phyloP scores from a whole-genome alignment of 2,329 filamentous ascomycete species.

The Dendrostoma leiphaemia region DNA sequence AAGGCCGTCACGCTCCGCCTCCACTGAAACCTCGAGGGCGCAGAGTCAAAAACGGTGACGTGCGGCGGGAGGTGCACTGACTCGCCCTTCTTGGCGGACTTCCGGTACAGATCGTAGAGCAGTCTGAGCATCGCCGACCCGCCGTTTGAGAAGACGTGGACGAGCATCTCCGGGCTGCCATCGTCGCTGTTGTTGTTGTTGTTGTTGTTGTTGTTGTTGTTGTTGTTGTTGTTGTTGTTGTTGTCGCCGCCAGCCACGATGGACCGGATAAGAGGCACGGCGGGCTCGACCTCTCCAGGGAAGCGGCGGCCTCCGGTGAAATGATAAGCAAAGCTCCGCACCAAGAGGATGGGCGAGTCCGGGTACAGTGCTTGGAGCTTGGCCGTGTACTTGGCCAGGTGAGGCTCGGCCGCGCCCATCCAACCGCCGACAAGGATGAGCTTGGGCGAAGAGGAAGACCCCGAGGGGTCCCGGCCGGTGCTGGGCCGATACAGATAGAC shows the following conservation, averaged over 20 bases:
- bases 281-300: conserved; percentile 33
- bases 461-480: conserved; percentile 3
- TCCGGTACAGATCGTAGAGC: conserved; percentile 32
- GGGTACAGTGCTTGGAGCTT: conserved; percentile 45
- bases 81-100: neutral
- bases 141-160: conserved; percentile 54
- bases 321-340: conserved; percentile 39
- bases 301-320: conserved; percentile 28
- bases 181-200: too few species aligned
- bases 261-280: conserved; percentile 37
- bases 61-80: conserved; percentile 36
- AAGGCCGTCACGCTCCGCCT: conserved; percentile 38
- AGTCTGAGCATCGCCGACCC: conserved; percentile 41
- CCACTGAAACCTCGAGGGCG: conserved; percentile 44
- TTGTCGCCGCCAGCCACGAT: conserved; percentile 25
- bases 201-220: too few species aligned
- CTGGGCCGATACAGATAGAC: conserved; percentile 8
- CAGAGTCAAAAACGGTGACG: conserved; percentile 46
- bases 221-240: too few species aligned
- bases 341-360: conserved; percentile 42
- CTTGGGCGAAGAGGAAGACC: conserved; percentile 33
- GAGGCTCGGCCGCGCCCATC: conserved; percentile 49
- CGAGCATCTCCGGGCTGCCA: conserved; percentile 35
- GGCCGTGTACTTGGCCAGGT: conserved; percentile 51
- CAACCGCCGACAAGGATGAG: conserved; percentile 48